phyloP scores from a whole-genome alignment of 352 stramenopile species.

The Phytopythium chamaehyphon region DNA sequence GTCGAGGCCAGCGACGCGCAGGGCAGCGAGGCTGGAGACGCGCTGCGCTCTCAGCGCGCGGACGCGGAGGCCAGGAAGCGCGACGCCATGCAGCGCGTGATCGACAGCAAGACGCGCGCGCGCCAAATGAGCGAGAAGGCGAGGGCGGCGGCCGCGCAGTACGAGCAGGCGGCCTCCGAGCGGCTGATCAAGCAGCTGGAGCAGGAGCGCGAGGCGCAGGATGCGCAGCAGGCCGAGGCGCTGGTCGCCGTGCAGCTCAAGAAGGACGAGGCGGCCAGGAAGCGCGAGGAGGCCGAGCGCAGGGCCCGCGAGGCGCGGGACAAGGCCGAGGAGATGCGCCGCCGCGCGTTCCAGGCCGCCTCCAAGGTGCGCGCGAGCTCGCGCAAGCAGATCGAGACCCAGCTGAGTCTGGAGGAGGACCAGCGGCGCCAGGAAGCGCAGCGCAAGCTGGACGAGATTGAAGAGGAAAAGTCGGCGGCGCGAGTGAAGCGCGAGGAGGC shows the following conservation, averaged over 20 bases:
- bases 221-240: slow-evolving; percentile 35
- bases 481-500: slow-evolving; percentile 38
- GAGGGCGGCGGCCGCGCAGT: slow-evolving; percentile 50
- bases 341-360: slow-evolving; percentile 56
- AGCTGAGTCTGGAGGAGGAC: slow-evolving; percentile 56
- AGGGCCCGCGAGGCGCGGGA: slow-evolving; percentile 51
- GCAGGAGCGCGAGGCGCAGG: slow-evolving; percentile 34
- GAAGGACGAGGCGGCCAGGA: slow-evolving; percentile 57
- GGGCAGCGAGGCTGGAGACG: slow-evolving; percentile 23
- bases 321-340: slow-evolving; percentile 60
- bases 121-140: slow-evolving; percentile 61
- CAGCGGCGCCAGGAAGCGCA: slow-evolving; percentile 38
- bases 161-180: slow-evolving; percentile 52
- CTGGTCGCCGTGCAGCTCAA: slow-evolving; percentile 46
- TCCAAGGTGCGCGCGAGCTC: slow-evolving; percentile 62
- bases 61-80: slow-evolving; percentile 59
- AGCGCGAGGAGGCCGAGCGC: slow-evolving; percentile 65
- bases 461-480: slow-evolving; percentile 43
- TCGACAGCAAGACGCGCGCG: slow-evolving; percentile 62
- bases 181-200: slow-evolving; percentile 51
- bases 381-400: slow-evolving; percentile 60
- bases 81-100: slow-evolving; percentile 68
- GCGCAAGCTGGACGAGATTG: slow-evolving; percentile 39
- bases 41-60: slow-evolving; percentile 34
- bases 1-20: slow-evolving; percentile 23